These are phyloP conservation scores for Capronia epimyces DNA, from an alignment of 2,329 filamentous ascomycete genomes.

Conservation along the genomic window DNA sequence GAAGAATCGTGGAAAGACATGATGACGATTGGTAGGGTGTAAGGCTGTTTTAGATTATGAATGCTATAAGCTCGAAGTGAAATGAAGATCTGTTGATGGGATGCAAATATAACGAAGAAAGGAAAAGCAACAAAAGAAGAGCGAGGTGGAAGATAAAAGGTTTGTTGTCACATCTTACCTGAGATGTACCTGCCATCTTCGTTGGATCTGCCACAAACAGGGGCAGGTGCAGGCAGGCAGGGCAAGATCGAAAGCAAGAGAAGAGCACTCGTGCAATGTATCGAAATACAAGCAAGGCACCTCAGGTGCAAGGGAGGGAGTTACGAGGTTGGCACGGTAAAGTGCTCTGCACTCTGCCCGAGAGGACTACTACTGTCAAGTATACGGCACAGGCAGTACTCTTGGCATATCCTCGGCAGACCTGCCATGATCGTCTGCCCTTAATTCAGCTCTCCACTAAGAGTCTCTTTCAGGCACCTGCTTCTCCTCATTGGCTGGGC, in stretches of 20 bases:
- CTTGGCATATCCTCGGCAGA: slow-evolving; percentile 1
- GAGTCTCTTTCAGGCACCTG: slow-evolving; percentile 11
- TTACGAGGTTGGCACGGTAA: no score
- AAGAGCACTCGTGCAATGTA: background rate
- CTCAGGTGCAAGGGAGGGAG: no score
- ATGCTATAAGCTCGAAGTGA: background rate
- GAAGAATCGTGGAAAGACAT: background rate
- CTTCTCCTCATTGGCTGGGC: slow-evolving; percentile 11
- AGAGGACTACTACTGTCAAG: no score
- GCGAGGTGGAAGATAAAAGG: background rate
- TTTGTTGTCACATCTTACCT: background rate
- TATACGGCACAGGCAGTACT: no score
- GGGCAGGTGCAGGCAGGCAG: background rate
- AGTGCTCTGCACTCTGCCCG: no score
- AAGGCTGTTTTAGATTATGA: background rate
- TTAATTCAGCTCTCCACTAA: background rate
- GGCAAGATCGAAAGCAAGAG: background rate
- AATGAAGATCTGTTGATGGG: background rate
- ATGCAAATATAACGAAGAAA: background rate
- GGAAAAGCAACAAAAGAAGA: background rate
- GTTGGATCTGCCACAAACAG: background rate
- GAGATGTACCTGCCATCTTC: background rate
- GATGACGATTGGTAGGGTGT: background rate
- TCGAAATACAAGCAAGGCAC: no score
- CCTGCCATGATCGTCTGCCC: slow-evolving; percentile 1